Evolutionary conservation across 257 asterid species (phyloP).

Genomic region (Solanum neorickii): DNA sequence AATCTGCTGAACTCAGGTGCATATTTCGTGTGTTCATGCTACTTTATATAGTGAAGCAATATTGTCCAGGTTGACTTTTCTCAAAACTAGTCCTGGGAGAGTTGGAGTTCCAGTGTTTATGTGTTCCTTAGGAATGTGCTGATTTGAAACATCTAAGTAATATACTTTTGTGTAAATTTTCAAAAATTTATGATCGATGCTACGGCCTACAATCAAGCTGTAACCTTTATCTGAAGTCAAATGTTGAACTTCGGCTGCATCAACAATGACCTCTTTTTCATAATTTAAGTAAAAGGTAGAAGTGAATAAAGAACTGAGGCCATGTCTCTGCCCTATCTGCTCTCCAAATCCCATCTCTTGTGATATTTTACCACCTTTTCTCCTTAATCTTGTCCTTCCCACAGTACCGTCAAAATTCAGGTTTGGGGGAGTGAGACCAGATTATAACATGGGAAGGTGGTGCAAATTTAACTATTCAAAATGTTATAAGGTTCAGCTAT

Average conservation of each 20-base stretch:
- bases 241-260: background rate
- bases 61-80: background rate
- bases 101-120: background rate
- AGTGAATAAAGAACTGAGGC: background rate
- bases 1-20: conserved; percentile 88
- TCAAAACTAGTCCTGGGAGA: background rate
- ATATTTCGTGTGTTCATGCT: background rate
- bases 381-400: background rate
- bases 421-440: background rate
- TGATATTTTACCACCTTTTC: background rate
- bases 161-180: background rate
- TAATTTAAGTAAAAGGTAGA: background rate
- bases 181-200: background rate
- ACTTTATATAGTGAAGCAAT: background rate
- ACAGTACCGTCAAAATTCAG: background rate
- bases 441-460: background rate
- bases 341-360: background rate
- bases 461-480: background rate
- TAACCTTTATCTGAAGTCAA: background rate
- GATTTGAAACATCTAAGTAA: background rate
- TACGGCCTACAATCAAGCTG: background rate
- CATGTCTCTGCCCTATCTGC: background rate
- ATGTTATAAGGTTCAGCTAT: background rate
- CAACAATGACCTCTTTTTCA: background rate
- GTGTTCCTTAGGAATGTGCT: background rate